Evolutionary conservation across 176 grass and related monocot genomes (phyloP), one percentile per base, ranked within the genome.

Genomic region (Bothriochloa decipiens): DNA sequence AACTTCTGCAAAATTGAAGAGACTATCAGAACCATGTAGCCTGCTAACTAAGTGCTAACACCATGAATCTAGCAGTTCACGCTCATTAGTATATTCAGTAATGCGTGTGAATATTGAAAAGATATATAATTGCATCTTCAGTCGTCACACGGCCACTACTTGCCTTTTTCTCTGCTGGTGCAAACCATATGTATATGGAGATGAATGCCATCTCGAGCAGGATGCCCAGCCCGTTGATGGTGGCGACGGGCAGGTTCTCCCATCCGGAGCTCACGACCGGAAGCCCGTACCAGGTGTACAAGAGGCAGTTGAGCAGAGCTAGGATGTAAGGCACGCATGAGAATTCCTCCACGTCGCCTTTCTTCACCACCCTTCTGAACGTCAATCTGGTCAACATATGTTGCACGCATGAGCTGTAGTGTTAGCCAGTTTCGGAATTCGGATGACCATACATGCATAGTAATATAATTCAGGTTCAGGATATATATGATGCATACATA

Each of bases 231-330:
- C 84, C 92, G 85, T 91, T 94, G 53, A 94, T 94, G 68, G 87
- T 89, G n/a, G 58, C 72, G 0, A 94, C 86, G 39, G 77, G 72
- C 2, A 89, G 3, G 69, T 91, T 94, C 60, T 94, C 92, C 89
- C 86, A 87, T 70, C 85, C 77, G n/a, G 75, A 74, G 87, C 89
- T 94, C 75, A 94, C 92, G 1, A 94, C 81, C 1, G 92, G 89
- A 35, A 91, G 76, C 4, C 92, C 87, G 16, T 94, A 94, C 92
- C 92, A 94, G 22, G 89, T 91, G 79, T 94, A 94, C 5, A 89
- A n/a, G n/a, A 94, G 86, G 66, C 92, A 94, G 60, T 91, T 94
- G 73, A 91, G 26, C 55, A 94, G 25, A 29, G 92, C 86, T 84
- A 89, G 80, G 17, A 87, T 64, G 81, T 94, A 91, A 1, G 92